Base-by-base conservation (phyloP, 2,329 filamentous ascomycete species). In the Trichoderma afroharzianum region DNA sequence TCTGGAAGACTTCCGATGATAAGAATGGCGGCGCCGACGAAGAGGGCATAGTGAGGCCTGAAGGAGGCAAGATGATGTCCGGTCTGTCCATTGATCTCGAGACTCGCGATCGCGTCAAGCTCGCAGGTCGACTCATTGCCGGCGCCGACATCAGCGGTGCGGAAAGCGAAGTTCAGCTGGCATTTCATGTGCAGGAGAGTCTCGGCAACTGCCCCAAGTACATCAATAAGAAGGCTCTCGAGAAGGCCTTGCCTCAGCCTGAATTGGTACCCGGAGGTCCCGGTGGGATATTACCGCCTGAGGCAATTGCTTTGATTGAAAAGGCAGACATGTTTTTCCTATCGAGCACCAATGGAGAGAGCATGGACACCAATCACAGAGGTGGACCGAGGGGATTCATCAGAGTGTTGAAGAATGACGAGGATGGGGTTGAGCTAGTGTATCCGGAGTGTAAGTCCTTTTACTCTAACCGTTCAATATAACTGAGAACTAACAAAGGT, bases 201-300 rank as follows among this genome's bases (percentile, higher is more conserved):
- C 77, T 97, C 82, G 91, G 93, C 0, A 97, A 96, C 76, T 97
- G 93, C 76, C 93, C 94, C 2, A 97, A 97, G 80, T 97, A 97
- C 76, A 79, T 97, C 39, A 96, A 95, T 80, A 89, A 88, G 76
- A 94, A 92, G 78, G 82, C 83, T 2, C 88, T 97, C 50, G 78
- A 81, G 2, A 85, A 87, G 6, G 73, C 75, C 32, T 69, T 63
- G 3, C 85, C 87, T 58, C 73, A 83, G 0, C 86, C 91, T 2
- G 78, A 83, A 15, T 88, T 92, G 4, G 77, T 83, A 5, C 77
- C 81, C 4, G 80, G 81, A 36, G 77, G 78, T 2, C 73, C 82
- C 9, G 59, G 59, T 6, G 68, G 43, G 26, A 81, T 81, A 30
- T 81, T 95, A 4, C 80, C 87, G 0, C 75, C 78, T 8, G 83